Base-by-base conservation (phyloP, 352 stramenopile species). In the Ophiocytium majus region DNA sequence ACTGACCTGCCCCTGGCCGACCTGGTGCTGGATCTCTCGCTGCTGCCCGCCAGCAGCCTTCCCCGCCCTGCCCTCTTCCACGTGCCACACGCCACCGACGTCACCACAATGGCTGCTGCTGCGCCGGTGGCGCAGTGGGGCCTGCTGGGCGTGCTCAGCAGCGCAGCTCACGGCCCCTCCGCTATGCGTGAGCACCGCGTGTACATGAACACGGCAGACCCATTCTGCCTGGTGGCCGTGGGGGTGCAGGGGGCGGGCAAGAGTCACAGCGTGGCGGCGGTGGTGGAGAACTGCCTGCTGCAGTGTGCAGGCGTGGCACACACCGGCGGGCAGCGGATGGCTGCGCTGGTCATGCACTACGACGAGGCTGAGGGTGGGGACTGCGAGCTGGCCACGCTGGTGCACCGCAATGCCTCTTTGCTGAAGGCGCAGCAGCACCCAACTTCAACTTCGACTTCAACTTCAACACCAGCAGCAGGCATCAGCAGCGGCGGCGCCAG, bases 261-360 rank as follows among this genome's bases (percentile, higher is more conserved):
- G 63, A 82, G 37, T 35, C 83, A 89, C 83, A 83, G 76, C 9
- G 80, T 86, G 14, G 34, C 76, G 0, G 81, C 80, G 50, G 43
- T 89, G 0, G 37, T 89, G 23, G 86, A 89, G 37, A 89, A 83
- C 57, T 89, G 83, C 74, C 57, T 88, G 0, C 31, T 86, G 31
- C 32, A 71, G 64, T 83, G 83, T 57, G 5, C 43, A n/a, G 43
- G 76, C 23, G 82, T 86, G 75, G 28, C 83, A 32, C 66, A 84
- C 32, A 87, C 63, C 34, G 66, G 82, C 32, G 81, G 76, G 0
- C 37, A 63, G 0, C 85, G 75, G 19, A 87, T 87, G 83, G 82
- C 79, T 63, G 37, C 85, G 34, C 23, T 89, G 57, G 43, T 57
- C 5, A 5, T 57, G 43, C 43, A 57, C 43, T 57, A 57, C 43